phyloP scores from a whole-genome alignment of 352 stramenopile species.

The Phytophthora ramorum region DNA sequence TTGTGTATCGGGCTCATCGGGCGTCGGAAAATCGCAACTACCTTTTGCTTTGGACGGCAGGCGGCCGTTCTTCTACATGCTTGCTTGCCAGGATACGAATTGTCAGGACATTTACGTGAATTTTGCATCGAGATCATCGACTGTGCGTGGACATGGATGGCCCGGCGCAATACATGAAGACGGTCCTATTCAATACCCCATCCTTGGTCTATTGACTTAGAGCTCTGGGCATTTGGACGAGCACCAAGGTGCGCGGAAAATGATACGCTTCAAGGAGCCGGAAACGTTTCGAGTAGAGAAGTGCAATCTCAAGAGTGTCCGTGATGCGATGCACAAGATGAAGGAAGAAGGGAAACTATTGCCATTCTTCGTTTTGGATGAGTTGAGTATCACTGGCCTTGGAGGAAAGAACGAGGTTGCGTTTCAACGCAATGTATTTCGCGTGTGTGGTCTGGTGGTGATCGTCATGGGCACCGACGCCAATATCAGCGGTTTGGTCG shows the following conservation, averaged over 20 bases:
- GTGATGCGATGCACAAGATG: conserved; percentile 1
- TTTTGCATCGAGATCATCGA: conserved; percentile 1
- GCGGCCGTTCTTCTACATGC: conserved; percentile 16
- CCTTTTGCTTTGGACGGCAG: conserved; percentile 7
- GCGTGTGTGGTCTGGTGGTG: conserved; percentile 14
- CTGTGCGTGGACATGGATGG: not conserved
- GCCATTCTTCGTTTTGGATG: conserved; percentile 23
- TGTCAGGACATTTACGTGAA: not conserved
- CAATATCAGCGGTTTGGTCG: not conserved
- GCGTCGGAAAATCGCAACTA: conserved; percentile 15
- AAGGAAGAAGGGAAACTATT: conserved; percentile 1
- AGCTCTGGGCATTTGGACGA: not conserved
- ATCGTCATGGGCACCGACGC: conserved; percentile 21
- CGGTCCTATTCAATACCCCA: not conserved
- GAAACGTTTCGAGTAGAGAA: not conserved
- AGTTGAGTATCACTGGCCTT: not conserved
- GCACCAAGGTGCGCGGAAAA: not conserved
- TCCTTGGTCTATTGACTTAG: not conserved
- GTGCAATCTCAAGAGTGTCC: not conserved
- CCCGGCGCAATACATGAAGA: not conserved
- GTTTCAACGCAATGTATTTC: conserved; percentile 24
- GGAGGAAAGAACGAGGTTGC: not conserved
- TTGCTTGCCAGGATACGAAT: not conserved
- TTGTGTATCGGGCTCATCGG: conserved; percentile 15
- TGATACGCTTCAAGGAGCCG: conserved; percentile 1